Conservation (phyloP, 1,284 basidiomycete species). For the Irpex rosettiformis region DNA sequence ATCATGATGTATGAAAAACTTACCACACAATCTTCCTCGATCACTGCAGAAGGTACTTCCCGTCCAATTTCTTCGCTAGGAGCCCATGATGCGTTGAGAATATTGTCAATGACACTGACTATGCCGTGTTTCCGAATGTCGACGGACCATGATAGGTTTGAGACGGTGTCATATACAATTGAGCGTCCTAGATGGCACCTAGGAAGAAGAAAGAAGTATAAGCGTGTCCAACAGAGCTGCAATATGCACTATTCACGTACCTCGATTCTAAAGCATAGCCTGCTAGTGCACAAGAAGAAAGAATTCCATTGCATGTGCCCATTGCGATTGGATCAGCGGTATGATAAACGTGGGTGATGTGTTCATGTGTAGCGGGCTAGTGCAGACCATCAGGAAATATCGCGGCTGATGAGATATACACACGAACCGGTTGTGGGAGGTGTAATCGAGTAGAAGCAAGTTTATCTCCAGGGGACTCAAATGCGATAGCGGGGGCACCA, state of each 20-base stretch:
- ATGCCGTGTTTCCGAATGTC: slow-evolving; percentile 86
- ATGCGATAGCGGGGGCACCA: slow-evolving; percentile 85
- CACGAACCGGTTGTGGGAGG: slow-evolving; percentile 73
- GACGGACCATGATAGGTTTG: slow-evolving; percentile 79
- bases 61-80: slow-evolving; percentile 19
- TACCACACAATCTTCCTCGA: slow-evolving; percentile 39
- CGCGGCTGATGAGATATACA: neutral
- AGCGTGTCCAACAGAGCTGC: neutral
- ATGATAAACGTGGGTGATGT: slow-evolving; percentile 82
- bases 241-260: slow-evolving; percentile 32
- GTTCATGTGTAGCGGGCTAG: slow-evolving; percentile 63
- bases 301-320: slow-evolving; percentile 75
- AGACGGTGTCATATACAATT: slow-evolving; percentile 84
- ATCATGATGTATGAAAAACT: slow-evolving; percentile 11
- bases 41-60: slow-evolving; percentile 24
- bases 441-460: slow-evolving; percentile 88
- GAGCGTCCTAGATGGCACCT: slow-evolving; percentile 67
- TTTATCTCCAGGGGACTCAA: slow-evolving; percentile 90
- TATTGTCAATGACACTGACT: slow-evolving; percentile 67
- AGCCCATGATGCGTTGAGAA: slow-evolving; percentile 72
- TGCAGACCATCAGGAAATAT: neutral
- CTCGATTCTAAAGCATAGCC: slow-evolving; percentile 77
- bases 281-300: slow-evolving; percentile 66
- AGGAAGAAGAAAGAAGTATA: neutral
- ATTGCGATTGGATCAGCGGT: slow-evolving; percentile 85